Conservation (phyloP, 176 grass and related monocot species). For the Phoenix dactylifera region DNA sequence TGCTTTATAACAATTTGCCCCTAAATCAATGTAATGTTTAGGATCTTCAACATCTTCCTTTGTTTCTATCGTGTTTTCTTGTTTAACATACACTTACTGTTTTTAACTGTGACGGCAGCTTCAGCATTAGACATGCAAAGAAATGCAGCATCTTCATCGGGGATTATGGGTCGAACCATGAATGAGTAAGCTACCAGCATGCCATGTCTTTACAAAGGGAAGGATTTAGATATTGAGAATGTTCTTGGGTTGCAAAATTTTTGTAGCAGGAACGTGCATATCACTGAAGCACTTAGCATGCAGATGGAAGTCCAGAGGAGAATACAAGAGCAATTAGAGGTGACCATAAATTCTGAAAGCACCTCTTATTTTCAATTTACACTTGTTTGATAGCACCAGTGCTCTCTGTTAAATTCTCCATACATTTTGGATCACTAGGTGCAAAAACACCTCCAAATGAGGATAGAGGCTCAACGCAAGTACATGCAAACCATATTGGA, state of each 20-base stretch:
- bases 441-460: slow-evolving; percentile 93
- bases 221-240: background rate
- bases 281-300: slow-evolving; percentile 78
- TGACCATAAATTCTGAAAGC: slow-evolving; percentile 5
- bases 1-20: too few species aligned
- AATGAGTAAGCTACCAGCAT: slow-evolving; percentile 15
- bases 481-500: slow-evolving; percentile 98
- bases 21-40: too few species aligned
- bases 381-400: too few species aligned
- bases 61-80: background rate
- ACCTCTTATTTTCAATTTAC: too few species aligned
- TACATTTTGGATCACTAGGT: slow-evolving; percentile 25
- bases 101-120: background rate
- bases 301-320: slow-evolving; percentile 93
- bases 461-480: slow-evolving; percentile 93
- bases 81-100: background rate
- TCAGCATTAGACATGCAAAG: slow-evolving; percentile 10
- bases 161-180: slow-evolving; percentile 17
- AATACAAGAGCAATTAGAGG: slow-evolving; percentile 92
- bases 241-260: slow-evolving; percentile 4
- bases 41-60: background rate
- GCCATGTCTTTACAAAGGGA: too few species aligned
- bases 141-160: slow-evolving; percentile 13
- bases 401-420: too few species aligned
- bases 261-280: slow-evolving; percentile 67